A percentile compares a stretch with the other conserved stretches of the same genome.
phyloP scores from a whole-genome alignment of 2,329 filamentous ascomycete genomes.

The Colletotrichum siamense region DNA sequence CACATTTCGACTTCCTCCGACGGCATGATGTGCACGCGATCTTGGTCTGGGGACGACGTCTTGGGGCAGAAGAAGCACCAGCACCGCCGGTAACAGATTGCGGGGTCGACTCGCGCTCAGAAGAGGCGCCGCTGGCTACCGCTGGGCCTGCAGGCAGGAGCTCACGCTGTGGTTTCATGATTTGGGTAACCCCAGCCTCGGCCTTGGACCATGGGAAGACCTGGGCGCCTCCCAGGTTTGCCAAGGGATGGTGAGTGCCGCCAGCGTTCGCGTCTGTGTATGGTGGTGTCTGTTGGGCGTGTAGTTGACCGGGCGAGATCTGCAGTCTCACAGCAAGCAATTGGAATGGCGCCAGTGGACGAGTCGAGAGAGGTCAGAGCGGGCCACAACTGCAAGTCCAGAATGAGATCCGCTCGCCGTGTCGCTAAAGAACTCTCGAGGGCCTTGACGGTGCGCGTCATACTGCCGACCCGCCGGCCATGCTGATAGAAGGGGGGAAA shows the following conservation, averaged over 20 bases:
- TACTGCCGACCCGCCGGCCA: constrained; percentile 20
- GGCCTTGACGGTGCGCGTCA: constrained; percentile 6
- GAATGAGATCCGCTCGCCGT: constrained; percentile 3
- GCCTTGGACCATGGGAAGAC: constrained; percentile 2
- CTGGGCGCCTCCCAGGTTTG: neutral
- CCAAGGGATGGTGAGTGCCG: neutral
- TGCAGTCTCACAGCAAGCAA: neutral
- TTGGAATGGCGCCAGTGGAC: constrained; percentile 13
- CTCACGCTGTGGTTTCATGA: constrained; percentile 23
- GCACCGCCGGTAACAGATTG: neutral
- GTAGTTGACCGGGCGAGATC: constrained; percentile 6
- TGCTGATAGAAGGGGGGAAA: neutral
- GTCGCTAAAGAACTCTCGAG: constrained; percentile 13
- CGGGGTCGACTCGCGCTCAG: constrained; percentile 11
- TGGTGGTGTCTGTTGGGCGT: neutral
- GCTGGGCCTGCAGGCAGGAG: constrained; percentile 19
- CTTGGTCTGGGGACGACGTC: constrained; percentile 19
- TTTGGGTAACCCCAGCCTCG: neutral
- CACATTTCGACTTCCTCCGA: constrained; percentile 22
- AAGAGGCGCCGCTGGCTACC: constrained; percentile 8
- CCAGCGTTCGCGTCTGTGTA: neutral
- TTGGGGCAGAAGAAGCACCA: neutral
- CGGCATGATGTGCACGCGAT: constrained; percentile 23
- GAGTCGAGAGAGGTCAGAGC: constrained; percentile 19
- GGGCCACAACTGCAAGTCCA: constrained; percentile 14